Conservation (phyloP, 148 eudicot genomes). For the Nepenthes gracilis region DNA sequence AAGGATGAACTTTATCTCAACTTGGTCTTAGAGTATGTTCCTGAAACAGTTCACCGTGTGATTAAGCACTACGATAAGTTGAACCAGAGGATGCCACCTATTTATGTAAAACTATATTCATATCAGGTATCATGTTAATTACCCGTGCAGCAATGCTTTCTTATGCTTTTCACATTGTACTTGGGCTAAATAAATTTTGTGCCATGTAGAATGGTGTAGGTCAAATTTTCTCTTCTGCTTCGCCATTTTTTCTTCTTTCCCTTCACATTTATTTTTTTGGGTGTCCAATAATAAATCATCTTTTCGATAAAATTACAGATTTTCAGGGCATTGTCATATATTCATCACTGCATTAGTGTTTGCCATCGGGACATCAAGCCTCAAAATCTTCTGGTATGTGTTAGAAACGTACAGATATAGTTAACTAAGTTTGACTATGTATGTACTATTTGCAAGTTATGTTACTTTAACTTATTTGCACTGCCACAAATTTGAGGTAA, state of each 20-base stretch:
- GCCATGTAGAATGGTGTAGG: background rate
- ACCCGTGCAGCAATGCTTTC: background rate
- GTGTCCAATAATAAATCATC: background rate
- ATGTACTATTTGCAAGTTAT: no score
- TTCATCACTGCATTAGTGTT: conserved; percentile 49
- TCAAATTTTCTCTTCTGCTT: background rate
- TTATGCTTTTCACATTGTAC: background rate
- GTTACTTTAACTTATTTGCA: no score
- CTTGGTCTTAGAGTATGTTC: conserved; percentile 69
- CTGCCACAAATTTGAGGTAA: no score
- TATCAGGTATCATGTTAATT: conserved; percentile 4
- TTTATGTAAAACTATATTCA: conserved; percentile 7
- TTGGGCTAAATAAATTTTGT: background rate
- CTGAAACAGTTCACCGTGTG: conserved; percentile 66
- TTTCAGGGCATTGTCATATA: conserved; percentile 56
- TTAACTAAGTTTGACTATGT: no score
- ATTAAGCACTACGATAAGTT: conserved; percentile 39
- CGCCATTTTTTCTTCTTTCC: background rate
- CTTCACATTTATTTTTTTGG: background rate
- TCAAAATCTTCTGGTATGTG: conserved; percentile 57
- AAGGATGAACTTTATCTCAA: conserved; percentile 70
- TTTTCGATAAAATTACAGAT: conserved; percentile 23
- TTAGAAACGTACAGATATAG: background rate
- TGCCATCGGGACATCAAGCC: conserved; percentile 84
- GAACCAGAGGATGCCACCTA: conserved; percentile 8